phyloP scores from a whole-genome alignment of 352 stramenopile genomes.

The Peronosclerospora sorghi region DNA sequence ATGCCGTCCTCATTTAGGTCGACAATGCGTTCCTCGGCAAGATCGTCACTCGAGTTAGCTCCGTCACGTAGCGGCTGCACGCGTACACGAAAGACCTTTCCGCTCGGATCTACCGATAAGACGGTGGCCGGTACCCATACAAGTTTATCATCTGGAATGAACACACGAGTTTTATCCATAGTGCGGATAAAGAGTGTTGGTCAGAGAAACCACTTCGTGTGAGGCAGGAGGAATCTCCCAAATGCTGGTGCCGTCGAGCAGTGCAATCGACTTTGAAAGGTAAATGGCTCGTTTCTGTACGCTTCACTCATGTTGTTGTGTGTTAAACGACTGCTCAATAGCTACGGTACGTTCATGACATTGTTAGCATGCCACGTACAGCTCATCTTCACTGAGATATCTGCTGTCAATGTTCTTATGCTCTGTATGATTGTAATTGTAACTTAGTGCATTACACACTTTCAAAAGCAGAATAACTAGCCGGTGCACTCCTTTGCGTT shows the following conservation, averaged over 20 bases:
- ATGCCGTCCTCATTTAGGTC: constrained; percentile 65
- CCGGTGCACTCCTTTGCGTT: too few relatives aligned
- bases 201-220: constrained; percentile 9
- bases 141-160: constrained; percentile 68
- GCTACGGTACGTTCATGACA: too few relatives aligned
- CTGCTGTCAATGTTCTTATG: too few relatives aligned
- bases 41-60: not conserved
- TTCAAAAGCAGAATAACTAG: too few relatives aligned
- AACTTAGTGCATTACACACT: too few relatives aligned
- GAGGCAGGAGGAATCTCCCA: not conserved
- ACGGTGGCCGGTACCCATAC: constrained; percentile 78
- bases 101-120: constrained; percentile 40
- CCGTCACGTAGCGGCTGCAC: constrained; percentile 20
- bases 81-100: constrained; percentile 59
- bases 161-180: constrained; percentile 78
- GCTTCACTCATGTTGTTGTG: not conserved
- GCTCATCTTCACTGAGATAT: too few relatives aligned
- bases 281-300: constrained; percentile 1
- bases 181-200: constrained; percentile 18
- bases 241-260: not conserved
- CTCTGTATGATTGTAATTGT: too few relatives aligned
- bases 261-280: constrained; percentile 2
- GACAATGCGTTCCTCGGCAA: constrained; percentile 40
- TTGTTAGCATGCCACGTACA: too few relatives aligned
- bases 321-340: not conserved